phyloP scores from a whole-genome alignment of 768 basidiomycete species.

The Leccinum disarticulatum region DNA sequence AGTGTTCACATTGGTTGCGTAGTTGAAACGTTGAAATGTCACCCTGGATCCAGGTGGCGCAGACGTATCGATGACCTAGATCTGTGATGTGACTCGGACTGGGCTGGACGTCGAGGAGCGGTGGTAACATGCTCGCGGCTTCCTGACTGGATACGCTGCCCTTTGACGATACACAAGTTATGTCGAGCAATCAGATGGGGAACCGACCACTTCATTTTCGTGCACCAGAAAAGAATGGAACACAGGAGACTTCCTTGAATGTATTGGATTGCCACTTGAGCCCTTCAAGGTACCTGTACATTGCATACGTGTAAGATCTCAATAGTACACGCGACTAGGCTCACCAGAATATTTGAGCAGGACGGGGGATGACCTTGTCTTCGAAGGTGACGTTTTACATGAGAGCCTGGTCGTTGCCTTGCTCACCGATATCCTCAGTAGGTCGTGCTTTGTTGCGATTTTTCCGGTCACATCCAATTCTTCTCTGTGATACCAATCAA shows the following conservation, averaged over 20 bases:
- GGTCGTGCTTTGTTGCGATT: too few species aligned
- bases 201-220: conserved; percentile 91
- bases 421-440: too few species aligned
- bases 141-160: conserved; percentile 96
- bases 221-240: conserved; percentile 97
- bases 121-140: conserved; percentile 97
- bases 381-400: conserved; percentile 76
- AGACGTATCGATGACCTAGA: conserved; percentile 99
- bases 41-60: conserved; percentile 98
- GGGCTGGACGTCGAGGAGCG: conserved; percentile 90
- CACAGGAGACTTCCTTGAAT: conserved; percentile 77
- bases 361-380: conserved; percentile 74
- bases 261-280: conserved; percentile 97
- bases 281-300: conserved; percentile 84
- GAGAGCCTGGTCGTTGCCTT: conserved; percentile 15
- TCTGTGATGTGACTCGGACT: too few species aligned
- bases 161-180: conserved; percentile 38
- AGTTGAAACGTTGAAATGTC: background rate
- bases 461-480: too few species aligned
- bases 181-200: background rate
- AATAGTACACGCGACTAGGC: conserved; percentile 5
- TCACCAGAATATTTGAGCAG: conserved; percentile 84
- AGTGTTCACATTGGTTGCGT: background rate
- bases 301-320: background rate
- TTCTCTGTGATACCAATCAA: too few species aligned